Evolutionary conservation across 371 early-diverging fungal species (phyloP).

Genomic region (Nematocida sp.): DNA sequence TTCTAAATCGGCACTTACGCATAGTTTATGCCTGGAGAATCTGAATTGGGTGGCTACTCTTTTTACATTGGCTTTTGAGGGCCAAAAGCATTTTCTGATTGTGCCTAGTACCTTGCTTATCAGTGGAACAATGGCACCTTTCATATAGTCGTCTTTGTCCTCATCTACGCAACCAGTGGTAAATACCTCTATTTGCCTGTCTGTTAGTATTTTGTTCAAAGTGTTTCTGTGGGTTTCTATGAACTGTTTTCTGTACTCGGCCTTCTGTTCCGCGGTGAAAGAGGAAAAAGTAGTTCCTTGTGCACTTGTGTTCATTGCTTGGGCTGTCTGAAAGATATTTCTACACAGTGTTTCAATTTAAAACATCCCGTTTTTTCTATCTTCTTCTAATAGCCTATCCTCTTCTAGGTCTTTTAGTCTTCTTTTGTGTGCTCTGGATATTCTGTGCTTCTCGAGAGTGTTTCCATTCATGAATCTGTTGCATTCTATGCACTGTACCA

Average conservation of each 20-base stretch:
- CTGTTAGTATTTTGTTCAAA: background rate
- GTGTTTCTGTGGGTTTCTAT: background rate
- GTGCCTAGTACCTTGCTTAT: background rate
- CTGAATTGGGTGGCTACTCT: background rate
- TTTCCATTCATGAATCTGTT: constrained; percentile 33
- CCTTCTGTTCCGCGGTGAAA: background rate
- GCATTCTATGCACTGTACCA: constrained; percentile 28
- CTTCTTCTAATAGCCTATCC: constrained; percentile 33
- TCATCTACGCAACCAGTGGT: background rate
- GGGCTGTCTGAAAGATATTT: background rate
- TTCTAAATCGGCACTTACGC: constrained; percentile 6
- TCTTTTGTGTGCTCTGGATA: constrained; percentile 44
- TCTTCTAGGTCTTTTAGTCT: constrained; percentile 34
- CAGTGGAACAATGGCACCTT: background rate
- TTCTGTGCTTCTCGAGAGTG: constrained; percentile 34
- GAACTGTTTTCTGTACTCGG: background rate
- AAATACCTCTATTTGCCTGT: background rate
- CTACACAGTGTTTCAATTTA: constrained; percentile 3
- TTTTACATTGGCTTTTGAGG: background rate
- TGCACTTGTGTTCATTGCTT: background rate
- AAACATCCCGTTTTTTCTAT: constrained; percentile 48
- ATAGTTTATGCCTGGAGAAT: background rate
- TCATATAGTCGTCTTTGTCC: background rate
- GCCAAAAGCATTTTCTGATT: background rate
- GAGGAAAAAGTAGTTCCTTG: background rate